A percentile compares a stretch with the other conserved stretches of the same genome.
Evolutionary conservation across 2,329 filamentous ascomycete genomes (phyloP).

Genomic region (Sclerotinia borealis): DNA sequence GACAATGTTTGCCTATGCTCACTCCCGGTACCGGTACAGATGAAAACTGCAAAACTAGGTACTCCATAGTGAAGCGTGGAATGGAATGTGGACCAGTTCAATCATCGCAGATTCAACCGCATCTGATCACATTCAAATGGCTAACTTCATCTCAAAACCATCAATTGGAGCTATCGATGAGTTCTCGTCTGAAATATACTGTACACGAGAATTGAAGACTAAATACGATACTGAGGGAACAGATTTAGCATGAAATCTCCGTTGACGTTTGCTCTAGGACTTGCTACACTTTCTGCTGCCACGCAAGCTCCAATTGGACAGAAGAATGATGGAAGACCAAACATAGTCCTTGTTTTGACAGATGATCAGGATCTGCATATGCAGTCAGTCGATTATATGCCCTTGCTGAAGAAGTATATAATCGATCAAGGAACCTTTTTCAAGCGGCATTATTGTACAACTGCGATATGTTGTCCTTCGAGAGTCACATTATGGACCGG

Average conservation of each 20-base stretch:
- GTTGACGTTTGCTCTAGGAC: constrained; percentile 7
- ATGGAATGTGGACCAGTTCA: not conserved
- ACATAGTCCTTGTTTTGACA: constrained; percentile 57
- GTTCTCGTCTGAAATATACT: not conserved
- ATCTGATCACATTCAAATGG: not conserved
- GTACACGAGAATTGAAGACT: not conserved
- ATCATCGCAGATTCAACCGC: not conserved
- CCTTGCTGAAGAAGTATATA: constrained; percentile 47
- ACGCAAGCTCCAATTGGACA: constrained; percentile 14
- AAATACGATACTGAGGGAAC: not conserved
- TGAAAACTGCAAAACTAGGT: not conserved
- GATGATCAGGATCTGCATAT: constrained; percentile 61
- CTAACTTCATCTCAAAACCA: not conserved
- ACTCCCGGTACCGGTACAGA: not conserved
- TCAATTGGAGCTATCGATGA: not conserved
- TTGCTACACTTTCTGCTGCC: constrained; percentile 15
- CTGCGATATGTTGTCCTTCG: constrained; percentile 56
- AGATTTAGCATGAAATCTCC: not conserved
- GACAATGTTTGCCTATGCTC: not conserved
- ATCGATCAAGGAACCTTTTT: constrained; percentile 50
- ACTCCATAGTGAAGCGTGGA: not conserved
- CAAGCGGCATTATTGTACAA: constrained; percentile 54
- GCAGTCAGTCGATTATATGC: constrained; percentile 53
- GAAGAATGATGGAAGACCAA: constrained; percentile 35
- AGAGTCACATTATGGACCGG: constrained; percentile 56